phyloP scores from a whole-genome alignment of 352 stramenopile genomes.

The Globisporangium echinulatum region DNA sequence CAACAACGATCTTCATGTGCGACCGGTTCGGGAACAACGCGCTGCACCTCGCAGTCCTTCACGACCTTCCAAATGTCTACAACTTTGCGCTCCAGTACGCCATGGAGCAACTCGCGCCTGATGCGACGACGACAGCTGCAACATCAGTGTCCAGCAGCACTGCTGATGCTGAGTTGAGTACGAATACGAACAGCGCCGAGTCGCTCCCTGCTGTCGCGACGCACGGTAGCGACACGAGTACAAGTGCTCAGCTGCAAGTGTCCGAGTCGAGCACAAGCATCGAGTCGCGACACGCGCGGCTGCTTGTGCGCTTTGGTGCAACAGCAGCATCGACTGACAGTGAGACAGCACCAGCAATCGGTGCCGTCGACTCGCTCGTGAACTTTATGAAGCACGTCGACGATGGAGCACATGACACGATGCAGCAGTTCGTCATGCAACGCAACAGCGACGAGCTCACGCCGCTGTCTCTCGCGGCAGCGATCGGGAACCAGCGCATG shows the following conservation, averaged over 20 bases:
- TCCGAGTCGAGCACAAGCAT: neutral
- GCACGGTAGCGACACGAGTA: neutral
- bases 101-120: conserved; percentile 26
- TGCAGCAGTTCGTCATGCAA: conserved; percentile 36
- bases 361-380: conserved; percentile 12
- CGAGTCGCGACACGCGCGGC: neutral
- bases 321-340: neutral
- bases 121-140: too few relatives aligned
- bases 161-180: neutral
- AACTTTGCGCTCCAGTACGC: conserved; percentile 49
- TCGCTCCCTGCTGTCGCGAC: neutral
- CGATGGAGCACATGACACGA: conserved; percentile 22
- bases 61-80: conserved; percentile 47
- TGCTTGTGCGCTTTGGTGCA: neutral
- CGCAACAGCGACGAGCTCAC: conserved; percentile 48
- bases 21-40: conserved; percentile 57
- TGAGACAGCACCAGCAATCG: neutral
- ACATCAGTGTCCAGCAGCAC: neutral
- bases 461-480: conserved; percentile 47
- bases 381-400: conserved; percentile 26
- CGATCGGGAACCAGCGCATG: conserved; percentile 44
- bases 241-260: neutral
- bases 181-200: neutral
- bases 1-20: conserved; percentile 44
- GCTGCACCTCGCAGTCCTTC: conserved; percentile 50